Evolutionary conservation across 768 basidiomycete genomes (phyloP).

Genomic region (Trametes meyenii): DNA sequence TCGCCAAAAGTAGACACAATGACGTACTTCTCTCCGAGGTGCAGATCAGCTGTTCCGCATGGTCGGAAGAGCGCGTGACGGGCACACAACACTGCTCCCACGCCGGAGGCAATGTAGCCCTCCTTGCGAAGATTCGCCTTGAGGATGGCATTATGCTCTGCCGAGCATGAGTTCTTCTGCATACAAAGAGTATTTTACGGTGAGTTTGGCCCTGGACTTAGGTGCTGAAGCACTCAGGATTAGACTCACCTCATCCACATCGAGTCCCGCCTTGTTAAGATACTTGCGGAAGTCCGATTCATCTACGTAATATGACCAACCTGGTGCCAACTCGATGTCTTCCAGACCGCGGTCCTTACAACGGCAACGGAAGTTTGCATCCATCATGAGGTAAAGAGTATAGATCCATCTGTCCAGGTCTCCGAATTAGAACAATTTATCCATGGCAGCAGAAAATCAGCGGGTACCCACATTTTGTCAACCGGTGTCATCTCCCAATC

Average conservation of each 20-base stretch:
- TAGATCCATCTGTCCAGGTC: background rate
- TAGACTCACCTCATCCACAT: background rate
- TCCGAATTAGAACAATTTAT: too few species aligned
- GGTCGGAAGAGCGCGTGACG: background rate
- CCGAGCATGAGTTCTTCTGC: background rate
- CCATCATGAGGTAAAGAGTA: background rate
- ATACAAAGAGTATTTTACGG: too few species aligned
- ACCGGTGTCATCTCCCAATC: background rate
- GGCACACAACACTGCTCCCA: conserved; percentile 16
- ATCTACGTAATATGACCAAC: background rate
- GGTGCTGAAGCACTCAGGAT: too few species aligned
- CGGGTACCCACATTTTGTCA: background rate
- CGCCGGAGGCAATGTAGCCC: conserved; percentile 14
- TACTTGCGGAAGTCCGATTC: background rate
- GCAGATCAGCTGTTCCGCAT: background rate
- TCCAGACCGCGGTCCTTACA: background rate
- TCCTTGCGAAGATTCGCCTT: conserved; percentile 9
- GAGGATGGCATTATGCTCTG: conserved; percentile 3
- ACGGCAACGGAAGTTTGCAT: background rate
- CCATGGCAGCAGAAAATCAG: too few species aligned
- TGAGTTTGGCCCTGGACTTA: too few species aligned
- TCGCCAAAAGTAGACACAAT: background rate
- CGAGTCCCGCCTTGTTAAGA: background rate
- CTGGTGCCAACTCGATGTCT: background rate
- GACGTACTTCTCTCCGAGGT: background rate